Percentiles rank a stretch among this genome's conserved stretches.
Conservation (phyloP, 2,329 filamentous ascomycete genomes). For the Clarireedia hainanense region DNA sequence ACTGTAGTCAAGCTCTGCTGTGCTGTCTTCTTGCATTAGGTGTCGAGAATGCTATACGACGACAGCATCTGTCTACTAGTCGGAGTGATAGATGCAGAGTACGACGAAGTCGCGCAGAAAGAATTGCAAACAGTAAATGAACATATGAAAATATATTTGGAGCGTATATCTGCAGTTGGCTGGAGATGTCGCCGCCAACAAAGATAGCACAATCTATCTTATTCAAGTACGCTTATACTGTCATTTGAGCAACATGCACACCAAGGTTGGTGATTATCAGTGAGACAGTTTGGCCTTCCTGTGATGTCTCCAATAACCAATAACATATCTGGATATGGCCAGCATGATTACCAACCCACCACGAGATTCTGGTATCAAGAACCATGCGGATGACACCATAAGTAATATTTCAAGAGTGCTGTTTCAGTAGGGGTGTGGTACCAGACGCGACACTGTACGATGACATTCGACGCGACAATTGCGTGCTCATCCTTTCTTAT, state of each 20-base stretch:
- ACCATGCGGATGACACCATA: not conserved
- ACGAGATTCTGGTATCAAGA: not conserved
- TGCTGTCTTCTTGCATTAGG: not conserved
- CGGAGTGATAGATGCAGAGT: not conserved
- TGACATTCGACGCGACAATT: constrained; percentile 6
- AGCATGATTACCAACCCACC: not conserved
- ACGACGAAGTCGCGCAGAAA: not conserved
- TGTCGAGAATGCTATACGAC: not conserved
- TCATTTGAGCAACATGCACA: no score
- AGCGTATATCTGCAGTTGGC: not conserved
- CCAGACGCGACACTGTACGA: not conserved
- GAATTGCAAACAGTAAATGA: not conserved
- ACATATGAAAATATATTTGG: not conserved
- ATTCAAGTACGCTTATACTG: not conserved
- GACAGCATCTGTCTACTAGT: not conserved
- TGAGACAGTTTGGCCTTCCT: not conserved
- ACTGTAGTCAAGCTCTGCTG: not conserved
- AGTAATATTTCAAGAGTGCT: not conserved
- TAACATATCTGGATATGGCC: not conserved
- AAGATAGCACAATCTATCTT: not conserved
- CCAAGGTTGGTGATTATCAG: no score
- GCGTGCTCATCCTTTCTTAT: constrained; percentile 1
- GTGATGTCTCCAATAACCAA: not conserved
- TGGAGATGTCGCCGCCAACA: no score
- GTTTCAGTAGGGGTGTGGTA: not conserved